Evolutionary conservation across 805 yeast genomes (phyloP).

Genomic region (Saturnispora sanitii): DNA sequence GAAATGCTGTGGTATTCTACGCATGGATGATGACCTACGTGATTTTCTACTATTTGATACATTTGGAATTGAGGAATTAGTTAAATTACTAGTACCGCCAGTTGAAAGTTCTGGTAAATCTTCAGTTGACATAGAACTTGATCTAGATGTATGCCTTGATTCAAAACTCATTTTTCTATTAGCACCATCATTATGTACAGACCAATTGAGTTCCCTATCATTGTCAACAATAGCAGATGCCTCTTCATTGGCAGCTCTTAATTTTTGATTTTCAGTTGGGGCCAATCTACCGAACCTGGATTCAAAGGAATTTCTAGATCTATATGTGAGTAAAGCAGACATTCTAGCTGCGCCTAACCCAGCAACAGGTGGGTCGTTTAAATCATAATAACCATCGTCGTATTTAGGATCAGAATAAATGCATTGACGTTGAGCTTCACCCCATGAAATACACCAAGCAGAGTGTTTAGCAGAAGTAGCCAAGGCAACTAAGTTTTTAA

Average conservation of each 20-base stretch:
- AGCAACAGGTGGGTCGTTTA: constrained; percentile 68
- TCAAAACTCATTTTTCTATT: constrained; percentile 21
- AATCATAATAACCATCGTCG: constrained; percentile 76
- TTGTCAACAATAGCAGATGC: constrained; percentile 15
- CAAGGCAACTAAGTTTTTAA: constrained; percentile 62
- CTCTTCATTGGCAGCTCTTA: constrained; percentile 20
- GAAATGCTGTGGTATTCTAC: constrained; percentile 43
- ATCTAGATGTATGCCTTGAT: constrained; percentile 21
- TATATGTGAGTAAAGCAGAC: constrained; percentile 88
- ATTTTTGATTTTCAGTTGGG: constrained; percentile 32
- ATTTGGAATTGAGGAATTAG: background rate
- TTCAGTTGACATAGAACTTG: constrained; percentile 24
- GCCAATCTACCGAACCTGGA: constrained; percentile 78
- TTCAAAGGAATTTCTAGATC: constrained; percentile 89
- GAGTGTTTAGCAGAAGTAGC: constrained; percentile 93
- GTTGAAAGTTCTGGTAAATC: background rate
- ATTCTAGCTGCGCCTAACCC: constrained; percentile 96
- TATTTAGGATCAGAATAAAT: constrained; percentile 93
- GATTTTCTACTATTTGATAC: constrained; percentile 1
- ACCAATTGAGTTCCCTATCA: constrained; percentile 62
- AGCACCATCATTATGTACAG: constrained; percentile 79
- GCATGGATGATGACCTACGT: constrained; percentile 30
- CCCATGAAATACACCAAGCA: constrained; percentile 99
- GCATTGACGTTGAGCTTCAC: constrained; percentile 95
- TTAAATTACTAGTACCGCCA: background rate